Evolutionary conservation across 2,329 filamentous ascomycete genomes (phyloP).

Genomic region (Pseudopithomyces chartarum): DNA sequence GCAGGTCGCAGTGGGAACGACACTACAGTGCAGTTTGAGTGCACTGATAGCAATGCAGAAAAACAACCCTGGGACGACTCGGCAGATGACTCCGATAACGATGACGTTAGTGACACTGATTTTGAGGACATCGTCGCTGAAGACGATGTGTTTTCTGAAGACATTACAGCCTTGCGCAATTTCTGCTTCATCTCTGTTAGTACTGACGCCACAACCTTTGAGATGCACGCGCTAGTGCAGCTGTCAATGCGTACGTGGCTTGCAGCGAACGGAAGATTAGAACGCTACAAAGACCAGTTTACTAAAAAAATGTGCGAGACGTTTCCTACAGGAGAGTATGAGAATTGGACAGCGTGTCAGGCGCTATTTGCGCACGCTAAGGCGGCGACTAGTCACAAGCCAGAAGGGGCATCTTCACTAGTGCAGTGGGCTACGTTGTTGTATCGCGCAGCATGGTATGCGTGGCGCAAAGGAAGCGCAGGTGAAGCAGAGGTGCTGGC

Average conservation of each 20-base stretch:
- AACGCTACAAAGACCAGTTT: slow-evolving; percentile 11
- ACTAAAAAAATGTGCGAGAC: slow-evolving; percentile 9
- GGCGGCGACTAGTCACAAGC: slow-evolving; percentile 7
- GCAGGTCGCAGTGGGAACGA: background rate
- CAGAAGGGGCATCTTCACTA: slow-evolving; percentile 8
- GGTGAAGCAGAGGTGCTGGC: background rate
- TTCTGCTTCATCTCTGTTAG: slow-evolving; percentile 18
- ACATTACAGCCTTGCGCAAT: slow-evolving; percentile 13
- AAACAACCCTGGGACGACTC: background rate
- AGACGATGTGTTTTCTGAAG: slow-evolving; percentile 20
- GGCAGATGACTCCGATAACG: background rate
- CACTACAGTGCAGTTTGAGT: background rate
- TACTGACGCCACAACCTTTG: background rate
- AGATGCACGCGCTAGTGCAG: slow-evolving; percentile 20
- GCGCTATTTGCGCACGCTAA: slow-evolving; percentile 13
- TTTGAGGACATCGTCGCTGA: background rate
- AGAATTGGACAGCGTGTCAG: slow-evolving; percentile 16
- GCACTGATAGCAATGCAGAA: background rate
- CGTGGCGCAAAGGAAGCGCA: slow-evolving; percentile 5
- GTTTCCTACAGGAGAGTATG: slow-evolving; percentile 14
- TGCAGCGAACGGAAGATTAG: slow-evolving; percentile 3
- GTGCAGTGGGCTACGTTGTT: slow-evolving; percentile 12
- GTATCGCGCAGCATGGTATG: slow-evolving; percentile 18
- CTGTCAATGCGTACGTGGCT: slow-evolving; percentile 14
- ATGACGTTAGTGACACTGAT: background rate